phyloP scores from a whole-genome alignment of 1,284 basidiomycete genomes.

The Boletus semigastroideus region DNA sequence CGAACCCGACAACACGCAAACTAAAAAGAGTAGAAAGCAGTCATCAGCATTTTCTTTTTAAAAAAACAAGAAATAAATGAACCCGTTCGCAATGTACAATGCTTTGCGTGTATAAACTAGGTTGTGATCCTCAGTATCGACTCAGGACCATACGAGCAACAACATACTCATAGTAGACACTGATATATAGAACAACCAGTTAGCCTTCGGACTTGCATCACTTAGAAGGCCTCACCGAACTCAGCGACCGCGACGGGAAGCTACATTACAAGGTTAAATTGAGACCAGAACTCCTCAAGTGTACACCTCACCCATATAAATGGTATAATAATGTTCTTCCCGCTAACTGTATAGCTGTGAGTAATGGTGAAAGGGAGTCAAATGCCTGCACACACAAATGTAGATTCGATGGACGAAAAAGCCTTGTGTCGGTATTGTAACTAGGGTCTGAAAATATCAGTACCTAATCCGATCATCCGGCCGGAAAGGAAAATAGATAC shows the following conservation, averaged over 20 bases:
- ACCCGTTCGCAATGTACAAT: constrained; percentile 9
- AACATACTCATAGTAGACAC: neutral
- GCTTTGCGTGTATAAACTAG: constrained; percentile 2
- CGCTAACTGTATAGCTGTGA: constrained; percentile 13
- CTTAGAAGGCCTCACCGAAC: constrained; percentile 8
- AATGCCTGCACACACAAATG: constrained; percentile 1
- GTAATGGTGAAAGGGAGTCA: neutral
- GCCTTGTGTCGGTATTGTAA: constrained; percentile 1
- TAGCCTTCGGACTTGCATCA: neutral
- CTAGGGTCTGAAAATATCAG: neutral
- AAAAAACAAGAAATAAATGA: neutral
- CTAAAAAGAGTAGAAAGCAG: neutral
- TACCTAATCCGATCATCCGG: neutral
- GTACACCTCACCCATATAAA: constrained; percentile 11
- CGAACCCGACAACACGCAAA: neutral
- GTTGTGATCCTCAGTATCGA: neutral
- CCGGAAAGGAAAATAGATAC: neutral
- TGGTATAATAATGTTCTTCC: constrained; percentile 1
- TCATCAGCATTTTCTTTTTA: neutral
- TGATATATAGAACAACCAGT: neutral
- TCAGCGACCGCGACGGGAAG: neutral
- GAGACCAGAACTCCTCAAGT: neutral
- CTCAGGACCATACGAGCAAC: neutral
- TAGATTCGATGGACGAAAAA: constrained; percentile 19
- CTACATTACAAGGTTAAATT: neutral